Base-by-base conservation (phyloP, 176 grass and related monocot species). In the Oryza officinalis region DNA sequence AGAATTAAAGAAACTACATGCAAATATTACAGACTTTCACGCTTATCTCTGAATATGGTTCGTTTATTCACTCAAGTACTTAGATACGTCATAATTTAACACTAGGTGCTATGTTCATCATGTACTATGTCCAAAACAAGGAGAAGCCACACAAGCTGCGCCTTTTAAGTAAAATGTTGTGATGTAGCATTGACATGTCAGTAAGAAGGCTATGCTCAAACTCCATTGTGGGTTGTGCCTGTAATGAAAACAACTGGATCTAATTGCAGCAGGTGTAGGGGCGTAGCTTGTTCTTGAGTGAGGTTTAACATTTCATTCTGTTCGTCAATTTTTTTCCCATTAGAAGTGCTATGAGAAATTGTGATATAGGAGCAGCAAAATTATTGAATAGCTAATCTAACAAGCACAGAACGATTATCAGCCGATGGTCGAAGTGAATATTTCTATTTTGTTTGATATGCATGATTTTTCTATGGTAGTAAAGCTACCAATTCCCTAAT, bases 141-240 rank as follows among this genome's bases (percentile, higher is more conserved):
- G 26, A 73, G 9, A 1, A 33, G 14, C 74, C 18, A 83, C 28
- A 73, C 40, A 72, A 15, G 2, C 15, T 75, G 45, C 50, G 9
- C 14, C 27, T 65, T 57, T 35, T 38, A 67, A 27, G 14, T 30
- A 75, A 83, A 67, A 38, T 41, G n/a, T 28, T 25, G 13, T 75
- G 71, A 37, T 67, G 31, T 33, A 46, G 47, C 8, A 67, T n/a
- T 79, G 44, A 74, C 43, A 77, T 13, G 79, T 72, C 13, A 80
- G 79, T 61, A 84, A 60, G 79, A 54, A 54, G 14, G 18, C 20
- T 52, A 18, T 52, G 49, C 49, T 52, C 5, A 52, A 52, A 52
- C 15, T 52, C 49, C 49, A 18, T 18, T 6, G 4, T 54, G 46
- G 2, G 14, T 15, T 54, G 50, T 54, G 18, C 5, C 50, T 0